A percentile compares a stretch with the other conserved stretches of the same genome.
Conservation (phyloP, 2,329 filamentous ascomycete genomes). For the Hysterium pulicare region DNA sequence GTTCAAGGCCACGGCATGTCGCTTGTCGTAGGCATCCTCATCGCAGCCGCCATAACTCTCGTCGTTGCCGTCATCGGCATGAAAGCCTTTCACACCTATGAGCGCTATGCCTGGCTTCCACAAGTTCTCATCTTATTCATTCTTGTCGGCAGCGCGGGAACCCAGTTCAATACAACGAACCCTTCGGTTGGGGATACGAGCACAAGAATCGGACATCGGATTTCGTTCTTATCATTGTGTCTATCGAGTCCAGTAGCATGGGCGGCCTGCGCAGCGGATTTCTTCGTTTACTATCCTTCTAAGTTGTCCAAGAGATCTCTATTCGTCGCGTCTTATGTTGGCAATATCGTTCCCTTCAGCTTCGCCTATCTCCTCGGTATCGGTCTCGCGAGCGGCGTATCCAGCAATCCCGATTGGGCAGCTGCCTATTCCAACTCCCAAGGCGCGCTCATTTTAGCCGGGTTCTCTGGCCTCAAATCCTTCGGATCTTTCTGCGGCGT, state of each 20-base stretch:
- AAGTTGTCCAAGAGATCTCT: slow-evolving; percentile 46
- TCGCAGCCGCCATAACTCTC: slow-evolving; percentile 35
- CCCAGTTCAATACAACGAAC: slow-evolving; percentile 51
- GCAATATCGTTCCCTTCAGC: slow-evolving; percentile 53
- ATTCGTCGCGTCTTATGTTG: slow-evolving; percentile 52
- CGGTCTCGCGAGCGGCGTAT: slow-evolving; percentile 56
- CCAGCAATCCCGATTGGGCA: slow-evolving; percentile 48
- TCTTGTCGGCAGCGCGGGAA: slow-evolving; percentile 40
- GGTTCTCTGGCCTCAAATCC: slow-evolving; percentile 51
- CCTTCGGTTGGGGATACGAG: slow-evolving; percentile 46
- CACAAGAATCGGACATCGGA: slow-evolving; percentile 50
- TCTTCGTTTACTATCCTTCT: slow-evolving; percentile 60
- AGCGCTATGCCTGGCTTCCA: slow-evolving; percentile 42
- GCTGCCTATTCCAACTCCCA: slow-evolving; percentile 53
- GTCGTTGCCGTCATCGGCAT: slow-evolving; percentile 36
- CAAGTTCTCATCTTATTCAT: slow-evolving; percentile 41
- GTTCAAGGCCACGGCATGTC: slow-evolving; percentile 38
- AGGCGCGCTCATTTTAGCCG: slow-evolving; percentile 59
- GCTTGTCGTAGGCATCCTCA: slow-evolving; percentile 32
- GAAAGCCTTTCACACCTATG: slow-evolving; percentile 42
- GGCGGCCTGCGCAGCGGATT: slow-evolving; percentile 56
- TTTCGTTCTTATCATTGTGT: slow-evolving; percentile 66
- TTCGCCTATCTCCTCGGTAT: slow-evolving; percentile 58
- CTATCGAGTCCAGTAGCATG: slow-evolving; percentile 62
- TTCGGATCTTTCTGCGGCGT: slow-evolving; percentile 64